Conservation (phyloP, 2,329 filamentous ascomycete species). For the Neonectria faginata region DNA sequence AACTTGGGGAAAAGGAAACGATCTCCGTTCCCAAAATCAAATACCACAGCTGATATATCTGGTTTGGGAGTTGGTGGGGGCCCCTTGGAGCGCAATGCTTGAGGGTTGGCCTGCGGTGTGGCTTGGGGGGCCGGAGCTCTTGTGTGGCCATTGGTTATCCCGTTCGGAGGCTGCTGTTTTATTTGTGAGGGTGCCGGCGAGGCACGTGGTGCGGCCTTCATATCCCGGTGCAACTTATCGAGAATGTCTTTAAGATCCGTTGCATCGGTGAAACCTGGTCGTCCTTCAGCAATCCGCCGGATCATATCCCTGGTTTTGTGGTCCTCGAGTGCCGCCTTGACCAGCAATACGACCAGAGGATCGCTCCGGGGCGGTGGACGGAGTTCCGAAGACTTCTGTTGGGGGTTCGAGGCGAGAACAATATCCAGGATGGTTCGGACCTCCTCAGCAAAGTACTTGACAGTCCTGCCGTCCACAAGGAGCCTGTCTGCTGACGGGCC, state of each 20-base stretch:
- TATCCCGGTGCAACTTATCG: conserved; percentile 60
- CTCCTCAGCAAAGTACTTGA: conserved; percentile 71
- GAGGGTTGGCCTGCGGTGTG: conserved; percentile 54
- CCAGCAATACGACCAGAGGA: conserved; percentile 66
- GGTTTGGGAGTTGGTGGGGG: conserved; percentile 65
- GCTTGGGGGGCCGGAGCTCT: conserved; percentile 34
- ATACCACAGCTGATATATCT: conserved; percentile 74
- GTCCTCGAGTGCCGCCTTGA: conserved; percentile 69
- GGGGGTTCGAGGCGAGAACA: conserved; percentile 68
- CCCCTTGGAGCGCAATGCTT: conserved; percentile 71
- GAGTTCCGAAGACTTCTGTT: conserved; percentile 65
- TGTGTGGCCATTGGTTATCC: conserved; percentile 48
- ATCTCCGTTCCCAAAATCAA: conserved; percentile 80
- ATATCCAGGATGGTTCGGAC: conserved; percentile 69
- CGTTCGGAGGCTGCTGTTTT: conserved; percentile 47
- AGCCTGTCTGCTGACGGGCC: conserved; percentile 67
- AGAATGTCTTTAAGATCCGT: conserved; percentile 65
- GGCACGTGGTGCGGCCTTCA: conserved; percentile 51
- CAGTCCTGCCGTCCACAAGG: conserved; percentile 65
- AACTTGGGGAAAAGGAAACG: conserved; percentile 83
- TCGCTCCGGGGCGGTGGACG: conserved; percentile 66
- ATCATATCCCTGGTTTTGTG: conserved; percentile 62
- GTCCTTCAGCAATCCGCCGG: conserved; percentile 64
- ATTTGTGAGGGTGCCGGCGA: conserved; percentile 46
- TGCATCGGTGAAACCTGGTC: conserved; percentile 63